Conservation (phyloP, 768 basidiomycete species). For the Holtermanniella nyarrowii region DNA sequence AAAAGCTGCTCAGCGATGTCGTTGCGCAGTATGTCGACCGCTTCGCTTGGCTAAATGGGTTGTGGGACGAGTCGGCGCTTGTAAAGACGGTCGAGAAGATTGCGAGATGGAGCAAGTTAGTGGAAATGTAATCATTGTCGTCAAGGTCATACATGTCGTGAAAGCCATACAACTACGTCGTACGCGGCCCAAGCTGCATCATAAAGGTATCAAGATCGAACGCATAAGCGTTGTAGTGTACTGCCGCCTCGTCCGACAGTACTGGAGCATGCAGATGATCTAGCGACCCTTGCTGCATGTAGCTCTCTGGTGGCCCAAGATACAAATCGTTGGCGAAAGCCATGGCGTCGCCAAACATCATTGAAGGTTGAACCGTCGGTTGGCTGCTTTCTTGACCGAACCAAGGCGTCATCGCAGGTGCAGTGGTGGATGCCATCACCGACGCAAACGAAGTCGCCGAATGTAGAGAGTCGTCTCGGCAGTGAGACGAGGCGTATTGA, state of each 20-base stretch:
- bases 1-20: background rate
- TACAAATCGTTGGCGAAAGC: too few relatives aligned
- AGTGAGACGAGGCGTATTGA: background rate
- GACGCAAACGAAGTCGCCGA: background rate
- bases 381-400: background rate
- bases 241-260: too few relatives aligned
- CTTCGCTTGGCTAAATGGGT: background rate
- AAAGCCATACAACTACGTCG: background rate
- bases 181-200: background rate
- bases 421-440: background rate
- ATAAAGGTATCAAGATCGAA: background rate
- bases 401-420: background rate
- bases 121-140: too few relatives aligned
- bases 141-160: too few relatives aligned
- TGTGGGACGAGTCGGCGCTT: background rate
- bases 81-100: background rate
- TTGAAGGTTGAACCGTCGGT: background rate
- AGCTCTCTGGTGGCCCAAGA: too few relatives aligned
- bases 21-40: background rate
- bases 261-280: too few relatives aligned
- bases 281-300: too few relatives aligned
- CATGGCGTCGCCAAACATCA: background rate
- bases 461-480: background rate
- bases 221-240: background rate
- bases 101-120: background rate